These are phyloP conservation scores for Cubamyces sp. DNA, from an alignment of 768 basidiomycete species.

Conservation along the genomic window DNA sequence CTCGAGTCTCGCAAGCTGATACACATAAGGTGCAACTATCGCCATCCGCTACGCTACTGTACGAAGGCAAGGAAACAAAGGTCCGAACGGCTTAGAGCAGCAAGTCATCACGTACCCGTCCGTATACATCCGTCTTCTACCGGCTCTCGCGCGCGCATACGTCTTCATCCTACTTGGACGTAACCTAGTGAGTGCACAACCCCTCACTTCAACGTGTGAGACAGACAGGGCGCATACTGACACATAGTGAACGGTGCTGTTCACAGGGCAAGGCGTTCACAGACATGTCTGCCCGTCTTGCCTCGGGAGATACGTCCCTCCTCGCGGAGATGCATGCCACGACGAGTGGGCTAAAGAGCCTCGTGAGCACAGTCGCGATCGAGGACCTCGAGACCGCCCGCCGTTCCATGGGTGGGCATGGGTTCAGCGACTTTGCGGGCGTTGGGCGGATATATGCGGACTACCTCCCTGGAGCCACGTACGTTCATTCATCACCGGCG, in stretches of 20 bases:
- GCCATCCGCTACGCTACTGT: constrained; percentile 75
- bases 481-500: constrained; percentile 26
- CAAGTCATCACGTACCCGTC: constrained; percentile 78
- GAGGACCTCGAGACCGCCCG: constrained; percentile 68
- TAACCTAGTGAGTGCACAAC: constrained; percentile 49
- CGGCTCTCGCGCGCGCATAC: constrained; percentile 68
- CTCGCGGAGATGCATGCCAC: constrained; percentile 76
- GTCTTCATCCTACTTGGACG: constrained; percentile 69
- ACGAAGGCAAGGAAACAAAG: constrained; percentile 64
- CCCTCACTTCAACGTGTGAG: too few relatives aligned
- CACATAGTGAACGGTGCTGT: not conserved
- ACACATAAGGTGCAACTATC: constrained; percentile 53
- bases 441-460: constrained; percentile 68
- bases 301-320: constrained; percentile 59
- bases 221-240: not conserved
- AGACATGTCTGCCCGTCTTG: constrained; percentile 50
- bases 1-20: not conserved
- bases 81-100: constrained; percentile 56
- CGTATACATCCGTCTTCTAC: constrained; percentile 71
- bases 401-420: constrained; percentile 78
- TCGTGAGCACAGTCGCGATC: constrained; percentile 54
- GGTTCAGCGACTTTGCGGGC: constrained; percentile 70
- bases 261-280: constrained; percentile 54
- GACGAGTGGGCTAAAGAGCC: constrained; percentile 69
- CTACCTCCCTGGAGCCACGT: constrained; percentile 69